phyloP scores from a whole-genome alignment of 2,329 filamentous ascomycete species.

The Fusarium sp. region DNA sequence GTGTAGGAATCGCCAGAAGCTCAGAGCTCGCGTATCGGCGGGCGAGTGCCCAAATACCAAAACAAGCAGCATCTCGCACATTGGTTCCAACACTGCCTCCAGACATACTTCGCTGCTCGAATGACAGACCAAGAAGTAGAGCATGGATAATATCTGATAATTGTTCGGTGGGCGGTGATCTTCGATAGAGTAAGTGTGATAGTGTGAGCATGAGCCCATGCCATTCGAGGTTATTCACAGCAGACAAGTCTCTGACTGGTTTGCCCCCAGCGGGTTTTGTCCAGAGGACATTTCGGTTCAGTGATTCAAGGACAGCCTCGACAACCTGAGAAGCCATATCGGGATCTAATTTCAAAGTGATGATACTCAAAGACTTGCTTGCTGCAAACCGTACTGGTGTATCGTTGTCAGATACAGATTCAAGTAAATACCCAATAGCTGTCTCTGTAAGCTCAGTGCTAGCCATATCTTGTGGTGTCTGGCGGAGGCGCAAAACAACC shows the following conservation, averaged over 20 bases:
- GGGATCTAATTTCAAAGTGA: conserved; percentile 79
- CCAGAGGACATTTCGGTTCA: conserved; percentile 65
- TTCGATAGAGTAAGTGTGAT: conserved; percentile 84
- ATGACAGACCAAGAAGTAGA: conserved; percentile 80
- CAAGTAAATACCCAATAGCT: conserved; percentile 81
- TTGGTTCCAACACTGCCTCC: conserved; percentile 88
- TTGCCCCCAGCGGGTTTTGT: conserved; percentile 51
- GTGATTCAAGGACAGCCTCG: conserved; percentile 81
- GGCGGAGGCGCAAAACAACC: conserved; percentile 70
- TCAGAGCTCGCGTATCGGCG: conserved; percentile 85
- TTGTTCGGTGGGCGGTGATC: conserved; percentile 75
- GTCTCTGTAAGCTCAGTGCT: conserved; percentile 73
- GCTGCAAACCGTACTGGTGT: conserved; percentile 90
- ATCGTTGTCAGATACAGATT: conserved; percentile 82
- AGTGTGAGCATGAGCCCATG: conserved; percentile 91
- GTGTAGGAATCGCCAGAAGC: conserved; percentile 68
- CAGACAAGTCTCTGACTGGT: conserved; percentile 68
- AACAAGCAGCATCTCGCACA: conserved; percentile 93
- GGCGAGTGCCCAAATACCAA: conserved; percentile 92
- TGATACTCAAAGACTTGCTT: conserved; percentile 89
- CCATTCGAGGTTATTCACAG: conserved; percentile 85
- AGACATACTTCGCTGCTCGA: conserved; percentile 86
- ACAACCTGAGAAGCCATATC: conserved; percentile 89
- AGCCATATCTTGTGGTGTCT: conserved; percentile 51
- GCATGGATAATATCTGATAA: conserved; percentile 79